A percentile compares a stretch with the other conserved stretches of the same genome.
phyloP scores from a whole-genome alignment of 257 asterid genomes.

The Ilex asprella region DNA sequence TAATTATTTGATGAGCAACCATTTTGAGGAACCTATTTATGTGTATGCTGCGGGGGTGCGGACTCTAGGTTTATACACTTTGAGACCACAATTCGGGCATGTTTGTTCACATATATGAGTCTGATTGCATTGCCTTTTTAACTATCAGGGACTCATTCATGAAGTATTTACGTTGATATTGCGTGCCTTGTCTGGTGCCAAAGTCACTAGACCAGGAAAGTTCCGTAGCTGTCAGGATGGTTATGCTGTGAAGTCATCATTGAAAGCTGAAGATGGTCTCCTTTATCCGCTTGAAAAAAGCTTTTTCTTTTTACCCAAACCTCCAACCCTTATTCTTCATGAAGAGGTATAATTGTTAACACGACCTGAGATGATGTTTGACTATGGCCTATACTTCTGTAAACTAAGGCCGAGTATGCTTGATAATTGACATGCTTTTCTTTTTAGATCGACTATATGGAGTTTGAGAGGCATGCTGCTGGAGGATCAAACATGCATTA shows the following conservation, averaged over 20 bases:
- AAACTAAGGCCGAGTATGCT: too few relatives aligned
- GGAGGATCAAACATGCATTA: constrained; percentile 97
- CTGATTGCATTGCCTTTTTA: neutral
- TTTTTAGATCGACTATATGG: constrained; percentile 82
- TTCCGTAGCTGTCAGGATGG: constrained; percentile 87
- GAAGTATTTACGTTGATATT: constrained; percentile 64
- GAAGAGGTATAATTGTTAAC: constrained; percentile 60
- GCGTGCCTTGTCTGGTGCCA: constrained; percentile 92
- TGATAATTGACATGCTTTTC: constrained; percentile 7
- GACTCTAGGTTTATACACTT: neutral
- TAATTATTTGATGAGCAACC: constrained; percentile 18
- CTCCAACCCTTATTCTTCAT: constrained; percentile 92
- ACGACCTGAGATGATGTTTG: neutral
- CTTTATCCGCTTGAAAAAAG: constrained; percentile 98
- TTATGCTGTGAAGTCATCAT: constrained; percentile 92
- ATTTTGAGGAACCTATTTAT: neutral
- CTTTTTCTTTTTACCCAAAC: constrained; percentile 96
- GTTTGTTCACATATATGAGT: too few relatives aligned
- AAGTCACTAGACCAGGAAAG: constrained; percentile 88
- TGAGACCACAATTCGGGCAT: too few relatives aligned
- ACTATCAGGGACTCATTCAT: constrained; percentile 75
- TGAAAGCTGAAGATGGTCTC: constrained; percentile 99
- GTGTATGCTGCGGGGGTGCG: neutral
- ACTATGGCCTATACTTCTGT: too few relatives aligned
- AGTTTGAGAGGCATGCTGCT: constrained; percentile 94